Evolutionary conservation across 83 land plant species (phyloP), one percentile per base, ranked within the genome.

Genomic region (Diphasiastrum complanatum): DNA sequence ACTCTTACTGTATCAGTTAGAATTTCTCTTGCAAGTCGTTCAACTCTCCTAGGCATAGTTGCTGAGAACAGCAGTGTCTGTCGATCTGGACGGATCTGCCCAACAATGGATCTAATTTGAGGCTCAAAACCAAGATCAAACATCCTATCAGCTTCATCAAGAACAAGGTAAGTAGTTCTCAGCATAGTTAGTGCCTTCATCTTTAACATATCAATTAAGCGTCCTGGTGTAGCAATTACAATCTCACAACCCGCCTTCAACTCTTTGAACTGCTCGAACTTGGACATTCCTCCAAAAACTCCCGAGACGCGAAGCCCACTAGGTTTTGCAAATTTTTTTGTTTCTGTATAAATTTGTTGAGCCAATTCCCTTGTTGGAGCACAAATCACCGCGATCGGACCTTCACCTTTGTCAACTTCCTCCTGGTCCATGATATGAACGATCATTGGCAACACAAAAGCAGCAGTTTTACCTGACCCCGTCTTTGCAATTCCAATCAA

Each of bases 41-140:
- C 99, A 51, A 93, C 86, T 72, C 78, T 91, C 57, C 75, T 49
- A 11, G 96, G 96, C 99, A 93, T 93, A 16, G 99, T 93, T 27
- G 99, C 99, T 33, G 99, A 93, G 59, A 93, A 93, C 22, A 93
- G 81, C 49, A 89, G 64, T 20, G 99, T 93, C 66, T 93, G 99
- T 8, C 99, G 91, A 51, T 93, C 96, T 47, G 96, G 99, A 65
- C 99, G 71, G 18, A 93, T 88, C 45, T 93, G 96, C 32, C 99
- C 99, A 16, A 89, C 99, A 54, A 89, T 83, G n/a, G 99, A 93
- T 67, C 99, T 72, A 50, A 93, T 81, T 55, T 93, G 96, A 37
- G 99, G 99, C 77, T 93, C 96, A 79, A 93, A 93, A 14, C 96
- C 99, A 45, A 93, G 81, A 64, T 93, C 99, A 78, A 93, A 93